A percentile compares a stretch with the other conserved stretches of the same genome.
Evolutionary conservation across 495 filamentous ascomycete genomes (phyloP).

Genomic region (Aspergillus bertholletiae): DNA sequence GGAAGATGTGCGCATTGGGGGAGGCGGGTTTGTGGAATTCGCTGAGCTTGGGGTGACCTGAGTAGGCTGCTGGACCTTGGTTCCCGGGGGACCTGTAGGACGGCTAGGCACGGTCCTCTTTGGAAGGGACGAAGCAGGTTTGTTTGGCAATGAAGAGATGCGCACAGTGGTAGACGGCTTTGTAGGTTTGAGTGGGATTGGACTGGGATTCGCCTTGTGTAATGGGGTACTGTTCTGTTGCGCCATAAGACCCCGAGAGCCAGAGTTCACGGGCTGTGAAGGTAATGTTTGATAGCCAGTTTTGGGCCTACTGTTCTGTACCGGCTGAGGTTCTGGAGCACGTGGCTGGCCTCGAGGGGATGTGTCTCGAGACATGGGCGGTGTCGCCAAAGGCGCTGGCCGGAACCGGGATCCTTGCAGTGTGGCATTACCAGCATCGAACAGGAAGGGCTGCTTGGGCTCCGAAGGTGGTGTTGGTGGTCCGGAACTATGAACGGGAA

Average conservation of each 20-base stretch:
- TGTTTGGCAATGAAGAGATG: neutral
- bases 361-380: slow-evolving; percentile 3
- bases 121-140: neutral
- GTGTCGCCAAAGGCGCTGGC: neutral
- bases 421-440: neutral
- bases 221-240: neutral
- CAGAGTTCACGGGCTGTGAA: neutral
- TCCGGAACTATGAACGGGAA: slow-evolving; percentile 36
- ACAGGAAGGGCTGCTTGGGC: slow-evolving; percentile 17
- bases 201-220: neutral
- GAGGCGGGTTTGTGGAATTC: no score
- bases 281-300: neutral
- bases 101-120: neutral
- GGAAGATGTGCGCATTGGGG: no score
- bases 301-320: neutral
- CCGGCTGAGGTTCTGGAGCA: neutral
- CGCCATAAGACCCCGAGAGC: neutral
- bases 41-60: no score
- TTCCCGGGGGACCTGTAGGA: neutral
- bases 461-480: slow-evolving; percentile 29
- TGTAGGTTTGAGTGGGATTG: neutral
- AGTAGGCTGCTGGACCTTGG: neutral
- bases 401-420: neutral
- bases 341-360: neutral
- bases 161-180: neutral